Percentiles rank a stretch among this genome's conserved stretches.
Evolutionary conservation across 2,329 filamentous ascomycete species (phyloP).

Genomic region (Stagonosporopsis vannaccii): DNA sequence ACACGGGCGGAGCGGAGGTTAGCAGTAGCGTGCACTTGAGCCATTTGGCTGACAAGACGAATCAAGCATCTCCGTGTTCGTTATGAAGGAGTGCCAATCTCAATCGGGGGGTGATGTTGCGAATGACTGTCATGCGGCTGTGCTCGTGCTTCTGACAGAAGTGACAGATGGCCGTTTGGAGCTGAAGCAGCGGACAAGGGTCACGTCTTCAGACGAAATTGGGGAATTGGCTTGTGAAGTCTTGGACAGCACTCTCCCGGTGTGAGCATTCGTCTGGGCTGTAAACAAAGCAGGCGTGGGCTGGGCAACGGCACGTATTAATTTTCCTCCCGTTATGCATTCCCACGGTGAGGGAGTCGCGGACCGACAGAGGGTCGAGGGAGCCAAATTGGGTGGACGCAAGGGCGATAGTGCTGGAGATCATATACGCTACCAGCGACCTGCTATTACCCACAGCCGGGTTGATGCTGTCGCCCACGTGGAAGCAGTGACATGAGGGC

Average conservation of each 20-base stretch:
- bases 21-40: constrained; percentile 3
- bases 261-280: background rate
- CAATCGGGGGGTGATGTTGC: constrained; percentile 1
- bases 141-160: constrained; percentile 15
- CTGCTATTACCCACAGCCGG: constrained; percentile 15
- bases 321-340: constrained; percentile 12
- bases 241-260: background rate
- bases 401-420: constrained; percentile 21
- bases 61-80: background rate
- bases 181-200: constrained; percentile 6
- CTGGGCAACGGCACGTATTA: constrained; percentile 13
- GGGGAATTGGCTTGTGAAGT: background rate
- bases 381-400: constrained; percentile 5
- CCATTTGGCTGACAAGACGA: background rate
- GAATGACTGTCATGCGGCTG: constrained; percentile 10
- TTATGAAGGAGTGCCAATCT: constrained; percentile 7
- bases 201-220: constrained; percentile 5
- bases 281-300: constrained; percentile 6
- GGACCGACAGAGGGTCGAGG: constrained; percentile 2
- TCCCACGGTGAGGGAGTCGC: constrained; percentile 2
- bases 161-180: constrained; percentile 14
- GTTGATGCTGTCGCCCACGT: constrained; percentile 20
- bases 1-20: constrained; percentile 16
- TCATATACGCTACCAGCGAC: constrained; percentile 12
- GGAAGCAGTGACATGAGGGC: constrained; percentile 11